A percentile compares a stretch with the other conserved stretches of the same genome.
Conservation (phyloP, 108 stramenopile genomes). For the Nitzschia sp. region DNA sequence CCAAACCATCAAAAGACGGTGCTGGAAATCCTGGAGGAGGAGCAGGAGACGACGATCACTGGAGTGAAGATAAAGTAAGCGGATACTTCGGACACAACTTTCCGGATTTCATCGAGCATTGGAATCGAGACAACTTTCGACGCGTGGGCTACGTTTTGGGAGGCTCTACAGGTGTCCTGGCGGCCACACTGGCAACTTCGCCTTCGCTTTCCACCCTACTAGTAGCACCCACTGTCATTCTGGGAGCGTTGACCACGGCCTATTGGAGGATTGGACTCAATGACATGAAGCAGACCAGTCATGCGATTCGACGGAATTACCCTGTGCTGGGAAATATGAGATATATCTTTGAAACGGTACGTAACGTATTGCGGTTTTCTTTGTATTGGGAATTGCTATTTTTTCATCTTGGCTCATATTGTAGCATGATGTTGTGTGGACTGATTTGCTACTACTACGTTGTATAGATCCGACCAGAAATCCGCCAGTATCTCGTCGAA, state of each 20-base stretch:
- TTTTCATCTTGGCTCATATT: no score
- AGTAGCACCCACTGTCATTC: constrained; percentile 13
- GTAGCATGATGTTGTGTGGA: no score
- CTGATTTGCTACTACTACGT: no score
- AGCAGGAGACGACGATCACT: constrained; percentile 2
- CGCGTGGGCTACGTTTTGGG: constrained; percentile 61
- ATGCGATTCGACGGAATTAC: constrained; percentile 81
- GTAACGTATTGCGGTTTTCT: constrained; percentile 3
- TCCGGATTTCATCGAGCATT: constrained; percentile 68
- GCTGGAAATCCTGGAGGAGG: no score
- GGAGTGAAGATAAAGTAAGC: constrained; percentile 1
- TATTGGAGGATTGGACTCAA: constrained; percentile 79
- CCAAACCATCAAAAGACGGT: no score
- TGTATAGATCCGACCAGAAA: constrained; percentile 61
- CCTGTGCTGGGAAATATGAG: constrained; percentile 85
- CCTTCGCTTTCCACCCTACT: constrained; percentile 36
- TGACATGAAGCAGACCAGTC: constrained; percentile 69
- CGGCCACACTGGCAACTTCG: constrained; percentile 12
- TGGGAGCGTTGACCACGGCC: constrained; percentile 13
- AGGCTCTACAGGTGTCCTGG: constrained; percentile 13
- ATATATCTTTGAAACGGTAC: constrained; percentile 80
- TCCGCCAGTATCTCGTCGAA: constrained; percentile 83
- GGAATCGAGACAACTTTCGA: constrained; percentile 51
- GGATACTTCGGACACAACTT: constrained; percentile 29
- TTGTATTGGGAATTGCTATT: no score